phyloP scores from a whole-genome alignment of 192 early-diverging fungal genomes.

The Piromyces finnis region DNA sequence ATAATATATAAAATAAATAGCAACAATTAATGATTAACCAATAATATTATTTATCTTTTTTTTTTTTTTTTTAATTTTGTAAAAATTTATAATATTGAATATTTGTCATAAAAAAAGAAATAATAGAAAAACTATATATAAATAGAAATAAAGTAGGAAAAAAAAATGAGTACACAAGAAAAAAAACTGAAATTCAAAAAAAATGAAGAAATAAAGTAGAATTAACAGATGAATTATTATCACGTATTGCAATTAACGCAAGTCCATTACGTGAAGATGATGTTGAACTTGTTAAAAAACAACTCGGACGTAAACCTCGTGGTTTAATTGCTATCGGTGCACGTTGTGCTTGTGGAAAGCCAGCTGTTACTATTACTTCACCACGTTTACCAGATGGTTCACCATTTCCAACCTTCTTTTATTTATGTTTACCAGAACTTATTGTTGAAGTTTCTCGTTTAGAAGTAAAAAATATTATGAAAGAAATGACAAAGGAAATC shows the following conservation, averaged over 20 bases:
- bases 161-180: not conserved
- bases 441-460: not conserved
- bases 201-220: not conserved
- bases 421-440: not conserved
- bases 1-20: no score
- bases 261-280: not conserved
- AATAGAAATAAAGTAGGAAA: no score
- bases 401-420: not conserved
- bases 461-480: not conserved
- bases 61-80: no score
- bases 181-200: not conserved
- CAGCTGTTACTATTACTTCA: not conserved
- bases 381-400: not conserved
- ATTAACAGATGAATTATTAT: not conserved
- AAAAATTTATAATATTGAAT: no score
- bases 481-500: not conserved
- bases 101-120: no score
- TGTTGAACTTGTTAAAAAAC: not conserved
- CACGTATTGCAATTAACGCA: not conserved
- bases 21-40: no score
- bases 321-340: not conserved
- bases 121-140: no score
- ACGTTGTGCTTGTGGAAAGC: not conserved
- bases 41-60: no score
- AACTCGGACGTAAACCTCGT: not conserved